These are phyloP conservation scores for Aureobasidium sp. DNA, from an alignment of 2,329 filamentous ascomycete genomes.

Conservation along the genomic window DNA sequence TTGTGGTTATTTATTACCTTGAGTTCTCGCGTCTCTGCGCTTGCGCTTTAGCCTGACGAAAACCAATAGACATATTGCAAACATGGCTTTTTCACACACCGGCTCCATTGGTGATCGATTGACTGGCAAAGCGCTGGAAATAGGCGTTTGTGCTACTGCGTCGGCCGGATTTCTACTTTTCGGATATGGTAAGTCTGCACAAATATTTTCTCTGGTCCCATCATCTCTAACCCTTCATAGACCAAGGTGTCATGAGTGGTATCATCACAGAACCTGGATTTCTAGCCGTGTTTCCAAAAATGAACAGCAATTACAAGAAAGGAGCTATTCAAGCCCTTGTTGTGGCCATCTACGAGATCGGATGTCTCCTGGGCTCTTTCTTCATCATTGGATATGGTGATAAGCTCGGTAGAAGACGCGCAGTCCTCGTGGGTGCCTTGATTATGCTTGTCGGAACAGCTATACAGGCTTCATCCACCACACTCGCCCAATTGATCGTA, in stretches of 20 bases:
- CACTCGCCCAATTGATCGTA: conserved; percentile 28
- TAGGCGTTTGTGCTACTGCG: neutral
- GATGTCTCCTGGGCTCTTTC: conserved; percentile 19
- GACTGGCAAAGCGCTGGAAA: neutral
- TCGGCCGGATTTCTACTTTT: neutral
- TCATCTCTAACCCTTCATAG: neutral
- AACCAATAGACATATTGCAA: neutral
- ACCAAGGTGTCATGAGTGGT: conserved; percentile 12
- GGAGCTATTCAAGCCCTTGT: conserved; percentile 4
- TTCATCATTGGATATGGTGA: conserved; percentile 18
- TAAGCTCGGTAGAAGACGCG: conserved; percentile 15
- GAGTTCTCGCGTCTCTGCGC: neutral
- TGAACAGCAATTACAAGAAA: neutral
- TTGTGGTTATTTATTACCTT: neutral
- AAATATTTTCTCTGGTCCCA: neutral
- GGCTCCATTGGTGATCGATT: neutral
- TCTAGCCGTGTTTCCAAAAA: neutral
- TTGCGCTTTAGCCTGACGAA: no score
- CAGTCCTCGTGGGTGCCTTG: conserved; percentile 19
- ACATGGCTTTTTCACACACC: neutral
- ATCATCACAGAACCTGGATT: conserved; percentile 10
- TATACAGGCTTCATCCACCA: conserved; percentile 24
- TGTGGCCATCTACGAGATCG: conserved; percentile 14
- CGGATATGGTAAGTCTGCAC: neutral
- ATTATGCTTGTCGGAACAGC: conserved; percentile 28